These are phyloP conservation scores for Botrytis aclada DNA, from an alignment of 2,329 filamentous ascomycete genomes.

Conservation along the genomic window DNA sequence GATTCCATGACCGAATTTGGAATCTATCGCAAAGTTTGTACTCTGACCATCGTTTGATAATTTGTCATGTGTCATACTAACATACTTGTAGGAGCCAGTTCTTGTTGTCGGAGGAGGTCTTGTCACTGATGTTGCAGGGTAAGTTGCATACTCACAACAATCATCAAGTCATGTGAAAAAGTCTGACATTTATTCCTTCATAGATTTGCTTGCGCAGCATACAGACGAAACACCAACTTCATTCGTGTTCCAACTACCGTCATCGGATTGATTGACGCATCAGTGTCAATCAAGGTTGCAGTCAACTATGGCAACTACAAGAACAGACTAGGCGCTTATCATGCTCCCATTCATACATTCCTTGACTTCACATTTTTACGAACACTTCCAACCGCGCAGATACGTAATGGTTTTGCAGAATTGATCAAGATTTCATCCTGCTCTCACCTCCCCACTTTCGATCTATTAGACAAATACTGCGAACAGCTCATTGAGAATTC, in stretches of 20 bases:
- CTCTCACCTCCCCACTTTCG: slow-evolving; percentile 62
- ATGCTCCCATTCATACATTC: slow-evolving; percentile 69
- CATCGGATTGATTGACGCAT: slow-evolving; percentile 72
- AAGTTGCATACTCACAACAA: slow-evolving; percentile 38
- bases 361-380: slow-evolving; percentile 71
- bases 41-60: slow-evolving; percentile 15
- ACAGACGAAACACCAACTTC: slow-evolving; percentile 70
- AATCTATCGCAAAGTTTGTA: slow-evolving; percentile 57
- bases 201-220: slow-evolving; percentile 68
- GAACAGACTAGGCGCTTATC: slow-evolving; percentile 70
- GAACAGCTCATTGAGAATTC: slow-evolving; percentile 63
- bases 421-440: slow-evolving; percentile 74
- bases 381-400: slow-evolving; percentile 63
- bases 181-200: slow-evolving; percentile 30
- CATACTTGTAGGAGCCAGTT: slow-evolving; percentile 52
- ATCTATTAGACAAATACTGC: slow-evolving; percentile 66
- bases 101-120: slow-evolving; percentile 66
- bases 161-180: slow-evolving; percentile 16
- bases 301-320: slow-evolving; percentile 76
- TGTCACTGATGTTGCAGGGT: slow-evolving; percentile 73
- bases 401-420: slow-evolving; percentile 72
- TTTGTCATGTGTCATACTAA: slow-evolving; percentile 14
- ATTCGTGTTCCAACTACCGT: slow-evolving; percentile 72
- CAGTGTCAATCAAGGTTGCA: slow-evolving; percentile 74
- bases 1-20: slow-evolving; percentile 74